Base-by-base conservation (phyloP, 371 early-diverging fungal species). In the Zancudomyces culisetae region DNA sequence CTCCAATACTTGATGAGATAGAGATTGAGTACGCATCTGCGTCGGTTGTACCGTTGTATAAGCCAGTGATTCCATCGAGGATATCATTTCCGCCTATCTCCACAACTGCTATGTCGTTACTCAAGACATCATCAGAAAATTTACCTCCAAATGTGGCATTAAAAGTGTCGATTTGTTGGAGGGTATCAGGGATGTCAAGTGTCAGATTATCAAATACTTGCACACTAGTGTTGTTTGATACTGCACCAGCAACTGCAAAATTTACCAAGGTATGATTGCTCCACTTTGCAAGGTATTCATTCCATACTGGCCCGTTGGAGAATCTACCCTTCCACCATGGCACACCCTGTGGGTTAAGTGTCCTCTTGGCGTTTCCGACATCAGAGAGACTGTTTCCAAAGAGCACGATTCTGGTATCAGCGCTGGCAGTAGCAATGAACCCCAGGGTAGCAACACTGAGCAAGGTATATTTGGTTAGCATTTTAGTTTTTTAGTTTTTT, bases 361-460 rank as follows among this genome's bases (percentile, higher is more conserved):
- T 24, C 12, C 30, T 51, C n/a, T n/a, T 35, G 3, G 24, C 3
- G 29, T 66, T 66, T 27, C 67, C 67, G 2, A 45, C 52, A 45
- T 66, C 67, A 3, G 60, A 59, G 18, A 66, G 55, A 35, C 58
- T 55, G 55, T 66, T 61, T 26, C 67, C 67, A 42, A 66, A 63
- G 18, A 66, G 28, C 50, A 66, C 42, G 18, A 68, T 43, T 24
- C 65, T 60, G 18, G 51, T 39, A 10, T 42, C 39, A 20, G 24
- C 43, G n/a, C n/a, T n/a, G n/a, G n/a, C n/a, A n/a, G n/a, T n/a
- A n/a, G n/a, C n/a, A n/a, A n/a, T n/a, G n/a, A n/a, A n/a, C n/a
- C n/a, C n/a, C n/a, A n/a, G n/a, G n/a, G n/a, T n/a, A n/a, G n/a
- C n/a, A n/a, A n/a, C n/a, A n/a, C n/a, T n/a, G n/a, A n/a, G n/a